These are phyloP conservation scores for Penicillium brasilianum DNA, from an alignment of 2,329 filamentous ascomycete species.

Conservation along the genomic window DNA sequence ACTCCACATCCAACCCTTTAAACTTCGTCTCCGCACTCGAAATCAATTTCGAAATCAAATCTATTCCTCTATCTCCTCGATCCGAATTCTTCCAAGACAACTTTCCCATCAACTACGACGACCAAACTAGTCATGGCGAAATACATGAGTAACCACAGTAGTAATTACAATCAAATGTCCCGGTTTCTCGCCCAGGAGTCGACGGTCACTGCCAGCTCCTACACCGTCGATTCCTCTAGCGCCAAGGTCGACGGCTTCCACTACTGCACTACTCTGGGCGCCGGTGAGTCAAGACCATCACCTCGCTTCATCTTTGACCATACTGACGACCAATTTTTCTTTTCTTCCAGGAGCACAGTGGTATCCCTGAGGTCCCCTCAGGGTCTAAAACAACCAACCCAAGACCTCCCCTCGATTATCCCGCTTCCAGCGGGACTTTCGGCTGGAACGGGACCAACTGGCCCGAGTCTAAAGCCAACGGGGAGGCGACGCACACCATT, in stretches of 20 bases:
- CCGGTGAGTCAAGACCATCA: slow-evolving; percentile 61
- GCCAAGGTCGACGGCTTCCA: slow-evolving; percentile 81
- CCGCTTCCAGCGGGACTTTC: slow-evolving; percentile 68
- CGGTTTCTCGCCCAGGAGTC: slow-evolving; percentile 56
- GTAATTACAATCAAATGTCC: slow-evolving; percentile 67
- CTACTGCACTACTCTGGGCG: slow-evolving; percentile 91
- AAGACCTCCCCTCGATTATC: slow-evolving; percentile 86
- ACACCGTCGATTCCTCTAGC: slow-evolving; percentile 74
- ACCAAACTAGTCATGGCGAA: slow-evolving; percentile 39
- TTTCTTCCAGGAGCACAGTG: slow-evolving; percentile 72
- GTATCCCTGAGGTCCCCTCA: slow-evolving; percentile 93
- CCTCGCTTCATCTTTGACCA: neutral
- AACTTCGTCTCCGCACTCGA: slow-evolving; percentile 4
- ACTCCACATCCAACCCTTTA: slow-evolving; percentile 8
- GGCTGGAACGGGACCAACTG: slow-evolving; percentile 38
- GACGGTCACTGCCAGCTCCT: slow-evolving; percentile 90
- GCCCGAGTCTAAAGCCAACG: slow-evolving; percentile 64
- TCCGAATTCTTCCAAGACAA: neutral
- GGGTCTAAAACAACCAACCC: slow-evolving; percentile 81
- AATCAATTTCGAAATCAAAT: slow-evolving; percentile 2
- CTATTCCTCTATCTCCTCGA: neutral
- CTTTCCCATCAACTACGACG: slow-evolving; percentile 16
- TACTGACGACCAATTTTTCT: slow-evolving; percentile 9
- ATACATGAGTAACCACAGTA: slow-evolving; percentile 72
- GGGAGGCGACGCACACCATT: slow-evolving; percentile 95